A percentile compares a stretch with the other conserved stretches of the same genome.
Evolutionary conservation across 2,329 filamentous ascomycete species (phyloP).

Genomic region (Rhexocercosporidium sp.): DNA sequence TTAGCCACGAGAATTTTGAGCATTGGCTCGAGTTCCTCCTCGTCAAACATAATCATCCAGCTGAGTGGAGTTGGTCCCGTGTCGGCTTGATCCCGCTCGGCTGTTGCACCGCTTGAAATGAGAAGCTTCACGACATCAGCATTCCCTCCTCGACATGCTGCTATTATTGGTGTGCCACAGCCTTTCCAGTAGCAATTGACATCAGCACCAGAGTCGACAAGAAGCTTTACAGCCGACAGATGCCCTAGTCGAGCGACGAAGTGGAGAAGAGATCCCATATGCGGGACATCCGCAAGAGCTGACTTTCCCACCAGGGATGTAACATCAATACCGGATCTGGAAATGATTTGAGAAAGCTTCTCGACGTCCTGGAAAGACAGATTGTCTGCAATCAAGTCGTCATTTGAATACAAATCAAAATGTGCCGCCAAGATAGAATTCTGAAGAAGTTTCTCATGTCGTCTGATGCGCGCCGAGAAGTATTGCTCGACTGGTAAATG

Average conservation of each 20-base stretch:
- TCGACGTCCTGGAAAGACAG: not conserved
- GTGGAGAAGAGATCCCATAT: not conserved
- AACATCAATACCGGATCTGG: not conserved
- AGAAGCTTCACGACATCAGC: not conserved
- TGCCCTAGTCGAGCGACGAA: not conserved
- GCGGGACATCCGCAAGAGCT: not conserved
- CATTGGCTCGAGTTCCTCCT: not conserved
- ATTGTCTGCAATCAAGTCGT: not conserved
- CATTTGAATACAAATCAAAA: not conserved
- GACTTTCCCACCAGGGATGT: not conserved
- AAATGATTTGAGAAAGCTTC: not conserved
- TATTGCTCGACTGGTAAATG: not conserved
- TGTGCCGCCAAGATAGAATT: not conserved
- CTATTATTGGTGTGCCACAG: not conserved
- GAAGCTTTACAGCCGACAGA: not conserved
- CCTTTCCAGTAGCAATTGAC: not conserved
- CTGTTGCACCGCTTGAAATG: not conserved
- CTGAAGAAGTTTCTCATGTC: not conserved
- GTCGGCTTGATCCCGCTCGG: not conserved
- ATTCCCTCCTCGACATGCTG: conserved; percentile 2
- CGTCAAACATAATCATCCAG: not conserved
- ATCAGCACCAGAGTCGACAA: not conserved
- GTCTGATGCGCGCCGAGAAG: not conserved
- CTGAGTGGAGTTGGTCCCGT: not conserved
- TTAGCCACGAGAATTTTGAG: not conserved